These are phyloP conservation scores for Microcyclosporella mali DNA, from an alignment of 2,329 filamentous ascomycete genomes.

Conservation along the genomic window DNA sequence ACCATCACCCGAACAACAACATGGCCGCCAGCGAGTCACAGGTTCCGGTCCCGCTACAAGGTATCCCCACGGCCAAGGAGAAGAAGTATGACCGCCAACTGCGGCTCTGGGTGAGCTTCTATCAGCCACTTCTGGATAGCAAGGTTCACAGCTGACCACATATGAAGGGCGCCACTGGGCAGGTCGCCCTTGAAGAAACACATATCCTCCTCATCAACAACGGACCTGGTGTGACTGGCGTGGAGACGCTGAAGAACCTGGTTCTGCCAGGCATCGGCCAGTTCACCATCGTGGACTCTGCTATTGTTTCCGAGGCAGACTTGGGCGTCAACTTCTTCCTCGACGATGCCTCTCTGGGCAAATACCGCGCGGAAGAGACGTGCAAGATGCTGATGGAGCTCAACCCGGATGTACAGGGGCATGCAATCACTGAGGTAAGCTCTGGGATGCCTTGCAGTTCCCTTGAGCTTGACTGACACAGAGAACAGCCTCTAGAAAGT, in stretches of 20 bases:
- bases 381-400: constrained; percentile 74
- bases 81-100: constrained; percentile 89
- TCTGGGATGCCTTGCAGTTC: constrained; percentile 21
- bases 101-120: constrained; percentile 61
- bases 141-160: neutral
- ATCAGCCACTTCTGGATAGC: neutral
- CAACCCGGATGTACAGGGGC: constrained; percentile 83
- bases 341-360: constrained; percentile 69
- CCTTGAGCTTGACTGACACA: constrained; percentile 25
- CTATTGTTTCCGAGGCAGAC: constrained; percentile 70
- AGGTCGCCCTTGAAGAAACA: constrained; percentile 81
- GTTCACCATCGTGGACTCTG: constrained; percentile 84
- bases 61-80: constrained; percentile 50
- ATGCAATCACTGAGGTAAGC: constrained; percentile 55
- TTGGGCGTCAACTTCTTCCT: constrained; percentile 97
- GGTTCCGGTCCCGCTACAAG: constrained; percentile 43
- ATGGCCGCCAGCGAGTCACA: constrained; percentile 22
- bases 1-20: neutral
- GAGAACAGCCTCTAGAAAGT: constrained; percentile 38
- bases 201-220: constrained; percentile 89
- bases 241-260: constrained; percentile 95
- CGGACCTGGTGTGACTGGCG: constrained; percentile 75
- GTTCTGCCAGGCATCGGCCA: constrained; percentile 85
- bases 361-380: constrained; percentile 70
- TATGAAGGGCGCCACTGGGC: constrained; percentile 66